A percentile compares a stretch with the other conserved stretches of the same genome.
phyloP scores from a whole-genome alignment of 1,139 yeast species.

The Saccharomyces uvarum region DNA sequence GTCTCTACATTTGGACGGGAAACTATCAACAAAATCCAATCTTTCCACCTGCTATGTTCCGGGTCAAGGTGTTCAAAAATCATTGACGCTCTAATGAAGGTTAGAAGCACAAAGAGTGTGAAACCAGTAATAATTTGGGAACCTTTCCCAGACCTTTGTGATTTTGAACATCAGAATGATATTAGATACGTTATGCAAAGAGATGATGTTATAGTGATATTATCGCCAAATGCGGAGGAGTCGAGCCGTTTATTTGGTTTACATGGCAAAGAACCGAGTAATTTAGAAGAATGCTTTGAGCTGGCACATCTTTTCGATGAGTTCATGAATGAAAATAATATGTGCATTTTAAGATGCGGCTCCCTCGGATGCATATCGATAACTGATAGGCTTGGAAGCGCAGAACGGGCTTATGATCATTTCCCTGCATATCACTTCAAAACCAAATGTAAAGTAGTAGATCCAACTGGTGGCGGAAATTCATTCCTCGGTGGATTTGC shows the following conservation, averaged over 20 bases:
- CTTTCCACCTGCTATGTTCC: slow-evolving; percentile 66
- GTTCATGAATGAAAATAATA: slow-evolving; percentile 34
- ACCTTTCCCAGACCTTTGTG: slow-evolving; percentile 75
- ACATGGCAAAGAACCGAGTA: slow-evolving; percentile 35
- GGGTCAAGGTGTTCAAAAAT: slow-evolving; percentile 51
- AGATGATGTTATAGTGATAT: slow-evolving; percentile 36
- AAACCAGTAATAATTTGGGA: slow-evolving; percentile 64
- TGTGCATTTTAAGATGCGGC: slow-evolving; percentile 60
- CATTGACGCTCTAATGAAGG: slow-evolving; percentile 32
- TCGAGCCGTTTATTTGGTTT: slow-evolving; percentile 53
- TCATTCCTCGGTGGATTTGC: slow-evolving; percentile 78
- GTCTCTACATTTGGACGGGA: slow-evolving; percentile 32
- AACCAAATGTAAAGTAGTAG: slow-evolving; percentile 46
- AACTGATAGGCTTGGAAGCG: slow-evolving; percentile 19
- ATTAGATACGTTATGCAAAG: slow-evolving; percentile 43
- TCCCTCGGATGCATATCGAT: slow-evolving; percentile 49
- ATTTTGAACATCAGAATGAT: slow-evolving; percentile 39
- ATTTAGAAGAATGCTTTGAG: slow-evolving; percentile 34
- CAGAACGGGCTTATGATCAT: slow-evolving; percentile 29
- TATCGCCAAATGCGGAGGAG: slow-evolving; percentile 82
- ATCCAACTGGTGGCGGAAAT: slow-evolving; percentile 95
- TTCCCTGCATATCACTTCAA: slow-evolving; percentile 65
- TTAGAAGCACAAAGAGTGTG: slow-evolving; percentile 17
- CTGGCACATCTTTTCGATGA: slow-evolving; percentile 40
- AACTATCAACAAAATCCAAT: slow-evolving; percentile 35